Base-by-base conservation (phyloP, 306 rosid species). In the Nissolia schottii region DNA sequence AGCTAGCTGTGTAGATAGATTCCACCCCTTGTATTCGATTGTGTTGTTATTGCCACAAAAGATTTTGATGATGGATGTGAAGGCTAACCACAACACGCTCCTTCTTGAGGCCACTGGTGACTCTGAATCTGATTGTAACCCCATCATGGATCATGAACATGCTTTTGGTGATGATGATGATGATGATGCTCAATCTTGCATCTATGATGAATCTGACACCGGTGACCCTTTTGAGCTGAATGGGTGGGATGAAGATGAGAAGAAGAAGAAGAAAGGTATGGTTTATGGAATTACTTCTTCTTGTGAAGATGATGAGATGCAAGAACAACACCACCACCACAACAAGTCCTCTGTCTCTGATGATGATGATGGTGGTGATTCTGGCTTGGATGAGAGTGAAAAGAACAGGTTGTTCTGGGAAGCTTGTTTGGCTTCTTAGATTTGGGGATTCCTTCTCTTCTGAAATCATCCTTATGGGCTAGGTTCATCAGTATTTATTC, bases 371-470 rank as follows among this genome's bases (percentile, higher is more conserved):
- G n/a, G n/a, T n/a, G n/a, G n/a, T n/a, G n/a, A 90, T 76, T 89
- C 96, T 31, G 79, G 85, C 0, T 64, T 75, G 78, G 89, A 88
- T 79, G 99, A 91, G 87, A 77, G 65, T 85, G 99, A 95, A 72
- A 89, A 84, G 85, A 95, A 77, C 78, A 81, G 79, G 84, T 62
- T 71, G 0, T 95, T 95, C 74, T 95, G 99, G 99, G 99, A 95
- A 81, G 75, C 96, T 77, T 95, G 99, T 65, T 79, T 95, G 86
- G 96, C 96, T 13, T 92, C 99, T 10, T 94, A n/a, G 59, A 82
- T 23, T 35, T 53, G 16, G 24, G 20, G 3, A 5, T 20, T 62
- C 24, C 0, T 2, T 35, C 0, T 3, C 55, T 23, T 53, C 76
- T 55, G 48, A 57, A n/a, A 66, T 69, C 59, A 10, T 9, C 35